Percentiles rank a stretch among this genome's conserved stretches.
Conservation (phyloP, 2,329 filamentous ascomycete species). For the Xylariaceae sp. region DNA sequence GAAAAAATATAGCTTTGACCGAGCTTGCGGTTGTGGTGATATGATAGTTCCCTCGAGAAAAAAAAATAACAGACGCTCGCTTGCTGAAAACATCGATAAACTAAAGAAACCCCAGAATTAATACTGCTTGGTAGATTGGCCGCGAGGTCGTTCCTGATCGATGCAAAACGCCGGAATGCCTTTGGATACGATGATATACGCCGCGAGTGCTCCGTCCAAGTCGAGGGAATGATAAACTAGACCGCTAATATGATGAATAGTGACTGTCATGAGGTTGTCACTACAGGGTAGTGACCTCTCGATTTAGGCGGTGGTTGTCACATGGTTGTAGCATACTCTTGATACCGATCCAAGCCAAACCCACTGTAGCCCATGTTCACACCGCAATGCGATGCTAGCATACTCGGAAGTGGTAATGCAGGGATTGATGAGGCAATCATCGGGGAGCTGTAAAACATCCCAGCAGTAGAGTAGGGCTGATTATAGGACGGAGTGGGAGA, state of each 20-base stretch:
- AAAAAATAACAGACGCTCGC: constrained; percentile 49
- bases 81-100: constrained; percentile 44
- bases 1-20: constrained; percentile 51
- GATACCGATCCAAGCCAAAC: constrained; percentile 87
- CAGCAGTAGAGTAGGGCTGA: constrained; percentile 76
- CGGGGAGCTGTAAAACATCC: constrained; percentile 81
- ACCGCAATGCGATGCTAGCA: constrained; percentile 85
- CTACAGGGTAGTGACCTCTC: constrained; percentile 55
- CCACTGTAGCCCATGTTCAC: constrained; percentile 76
- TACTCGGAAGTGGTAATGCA: constrained; percentile 82
- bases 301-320: constrained; percentile 69
- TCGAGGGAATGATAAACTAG: constrained; percentile 32
- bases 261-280: constrained; percentile 50
- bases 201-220: constrained; percentile 34
- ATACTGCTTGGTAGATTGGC: constrained; percentile 37
- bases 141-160: constrained; percentile 42
- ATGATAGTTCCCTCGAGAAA: constrained; percentile 34
- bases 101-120: constrained; percentile 39
- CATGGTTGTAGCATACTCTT: constrained; percentile 86
- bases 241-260: constrained; percentile 37
- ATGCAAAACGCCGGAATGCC: constrained; percentile 45
- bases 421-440: constrained; percentile 77
- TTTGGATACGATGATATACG: constrained; percentile 35
- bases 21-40: constrained; percentile 56
- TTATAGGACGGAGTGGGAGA: constrained; percentile 83